Evolutionary conservation across 352 stramenopile genomes (phyloP), one percentile per base, ranked within the genome.

Genomic region (Globisporangium yorkense): DNA sequence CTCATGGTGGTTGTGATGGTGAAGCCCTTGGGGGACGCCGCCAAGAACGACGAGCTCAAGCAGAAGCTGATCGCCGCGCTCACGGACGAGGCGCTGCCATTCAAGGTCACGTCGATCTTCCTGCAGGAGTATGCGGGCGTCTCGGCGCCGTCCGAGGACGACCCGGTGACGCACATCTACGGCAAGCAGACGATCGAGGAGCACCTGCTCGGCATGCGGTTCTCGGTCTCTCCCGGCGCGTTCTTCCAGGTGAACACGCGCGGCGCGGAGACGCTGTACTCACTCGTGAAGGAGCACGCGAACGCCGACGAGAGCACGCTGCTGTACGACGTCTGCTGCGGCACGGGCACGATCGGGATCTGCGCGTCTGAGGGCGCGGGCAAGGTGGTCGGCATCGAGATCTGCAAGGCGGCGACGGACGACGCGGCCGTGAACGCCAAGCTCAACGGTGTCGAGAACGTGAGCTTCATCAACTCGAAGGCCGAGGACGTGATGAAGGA

Each of bases 261-360:
- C 44, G 92, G 90, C 49, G 96, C 96, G 0, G 96, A 99, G 72
- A 82, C 90, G 40, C 82, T 99, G 1, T 99, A 99, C 74, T 83
- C 86, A 50, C 84, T 98, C 59, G 92, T 99, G n/a, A 89, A 97
- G 53, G 74, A 98, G 45, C 83, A 88, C 57, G 77, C 89, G 57
- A 72, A 75, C 18, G 74, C 74, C 20, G 70, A 90, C 48, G 74
- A 82, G 40, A 70, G 92, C 51, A 98, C 81, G 29, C 61, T 98
- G 39, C 69, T 99, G 3, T 96, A 99, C 57, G 97, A 99, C 64
- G 97, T 99, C 18, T 99, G 97, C 73, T 99, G 97, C 67, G 97
- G 97, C 20, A 99, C 97, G 16, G 97, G 97, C 39, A 99, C 96
- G 5, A 99, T 99, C 57, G 97, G 97, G 0, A 96, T 99, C 59